Percentiles rank a stretch among this genome's conserved stretches.
Conservation (phyloP, 2,329 filamentous ascomycete species). For the Xylaria sp. region DNA sequence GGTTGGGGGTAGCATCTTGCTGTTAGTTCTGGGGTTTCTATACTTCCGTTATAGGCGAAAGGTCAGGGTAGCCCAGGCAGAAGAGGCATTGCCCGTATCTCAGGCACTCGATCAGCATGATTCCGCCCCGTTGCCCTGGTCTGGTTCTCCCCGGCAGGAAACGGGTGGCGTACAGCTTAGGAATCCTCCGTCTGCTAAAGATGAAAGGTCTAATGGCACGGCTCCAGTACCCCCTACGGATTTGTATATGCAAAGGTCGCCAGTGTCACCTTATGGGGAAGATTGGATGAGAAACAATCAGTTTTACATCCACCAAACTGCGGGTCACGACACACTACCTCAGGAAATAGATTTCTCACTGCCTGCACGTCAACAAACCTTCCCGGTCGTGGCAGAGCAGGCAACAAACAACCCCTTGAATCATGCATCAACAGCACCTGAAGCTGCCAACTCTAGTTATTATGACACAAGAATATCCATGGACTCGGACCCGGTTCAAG, state of each 20-base stretch:
- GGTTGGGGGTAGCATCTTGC: constrained; percentile 44
- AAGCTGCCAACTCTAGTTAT: constrained; percentile 49
- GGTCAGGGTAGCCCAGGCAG: constrained; percentile 39
- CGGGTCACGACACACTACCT: constrained; percentile 37
- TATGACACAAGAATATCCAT: constrained; percentile 49
- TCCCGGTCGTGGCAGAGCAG: constrained; percentile 36
- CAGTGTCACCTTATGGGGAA: constrained; percentile 36
- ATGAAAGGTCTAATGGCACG: constrained; percentile 35
- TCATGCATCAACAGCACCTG: constrained; percentile 39
- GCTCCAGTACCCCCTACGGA: constrained; percentile 27
- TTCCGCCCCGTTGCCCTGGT: constrained; percentile 36
- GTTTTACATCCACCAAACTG: constrained; percentile 33
- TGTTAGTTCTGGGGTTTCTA: constrained; percentile 48
- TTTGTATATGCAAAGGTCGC: constrained; percentile 32
- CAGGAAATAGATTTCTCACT: constrained; percentile 40
- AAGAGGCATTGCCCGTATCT: constrained; percentile 36
- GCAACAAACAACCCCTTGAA: constrained; percentile 34
- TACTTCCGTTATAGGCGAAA: constrained; percentile 48
- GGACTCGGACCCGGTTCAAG: constrained; percentile 46
- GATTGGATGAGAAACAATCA: constrained; percentile 38
- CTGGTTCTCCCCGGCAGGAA: constrained; percentile 33
- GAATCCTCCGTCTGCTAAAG: constrained; percentile 36
- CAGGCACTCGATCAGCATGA: constrained; percentile 33
- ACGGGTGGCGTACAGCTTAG: constrained; percentile 25
- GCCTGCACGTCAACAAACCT: constrained; percentile 39